Base-by-base conservation (phyloP, 306 rosid genomes). In the Begonia loranthoides region DNA sequence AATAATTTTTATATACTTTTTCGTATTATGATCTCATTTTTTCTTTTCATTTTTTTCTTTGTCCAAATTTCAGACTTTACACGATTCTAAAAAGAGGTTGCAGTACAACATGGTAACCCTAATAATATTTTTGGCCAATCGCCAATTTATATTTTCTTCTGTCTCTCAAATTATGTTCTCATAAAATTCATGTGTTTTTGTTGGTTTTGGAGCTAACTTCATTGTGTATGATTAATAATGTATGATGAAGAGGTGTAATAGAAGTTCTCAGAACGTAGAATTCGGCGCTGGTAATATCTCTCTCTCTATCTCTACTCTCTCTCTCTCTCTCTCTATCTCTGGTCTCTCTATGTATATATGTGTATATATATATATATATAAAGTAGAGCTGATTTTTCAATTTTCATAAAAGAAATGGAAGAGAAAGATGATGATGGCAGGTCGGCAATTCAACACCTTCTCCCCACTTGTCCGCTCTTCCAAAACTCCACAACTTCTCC, bases 1-100 rank as follows among this genome's bases (percentile, higher is more conserved):
- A n/a, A n/a, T n/a, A n/a, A n/a, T n/a, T n/a, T 28, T 5, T 28
- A 28, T 28, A 28, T 28, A 28, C 10, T 40, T 45, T 51, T 17
- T 1, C 47, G 41, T 43, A 10, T 14, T 11, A 33, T n/a, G 61
- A 52, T 28, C 9, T 28, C 36, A 28, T 28, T 28, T 28, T 28
- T 28, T 19, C 22, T 19, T 3, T n/a, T n/a, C n/a, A n/a, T n/a
- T 28, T 28, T 6, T 4, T 7, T 28, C 5, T 28, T 28, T 28
- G 22, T 2, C 22, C 36, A 28, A 4, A 74, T 61, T 72, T 62
- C 88, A 86, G 99, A 82, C 65, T 57, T 66, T 90, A 76, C 81
- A 76, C 64, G 88, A 90, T 79, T 70, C 88, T 58, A 78, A 61
- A 66, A 86, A 83, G 84, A 74, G 87, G 71, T 65, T 73, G 15